These are phyloP conservation scores for Tuber melanosporum DNA, from an alignment of 495 filamentous ascomycete species.

Conservation along the genomic window DNA sequence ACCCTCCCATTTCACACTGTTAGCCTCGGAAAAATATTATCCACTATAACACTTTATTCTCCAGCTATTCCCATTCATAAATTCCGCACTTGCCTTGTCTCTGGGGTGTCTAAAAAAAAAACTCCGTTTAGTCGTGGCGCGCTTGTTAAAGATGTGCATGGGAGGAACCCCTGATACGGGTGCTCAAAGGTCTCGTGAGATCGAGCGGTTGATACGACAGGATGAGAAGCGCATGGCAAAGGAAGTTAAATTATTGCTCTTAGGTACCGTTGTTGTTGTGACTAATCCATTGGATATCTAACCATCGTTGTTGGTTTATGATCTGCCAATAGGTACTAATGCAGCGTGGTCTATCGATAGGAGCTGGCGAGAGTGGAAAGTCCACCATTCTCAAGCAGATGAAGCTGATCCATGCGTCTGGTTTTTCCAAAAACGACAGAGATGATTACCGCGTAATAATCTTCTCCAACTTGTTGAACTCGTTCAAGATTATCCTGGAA, in stretches of 20 bases:
- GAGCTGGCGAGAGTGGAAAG: slow-evolving; percentile 95
- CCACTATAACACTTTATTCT: background rate
- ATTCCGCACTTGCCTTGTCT: slow-evolving; percentile 1
- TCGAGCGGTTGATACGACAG: slow-evolving; percentile 67
- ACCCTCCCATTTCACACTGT: background rate
- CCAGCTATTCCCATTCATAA: background rate
- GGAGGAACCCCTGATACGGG: slow-evolving; percentile 50
- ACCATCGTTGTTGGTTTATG: slow-evolving; percentile 4
- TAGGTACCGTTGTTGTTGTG: slow-evolving; percentile 55
- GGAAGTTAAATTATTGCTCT: slow-evolving; percentile 75
- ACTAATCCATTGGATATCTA: background rate
- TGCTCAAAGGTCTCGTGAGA: slow-evolving; percentile 52
- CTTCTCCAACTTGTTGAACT: slow-evolving; percentile 83
- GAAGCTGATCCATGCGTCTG: slow-evolving; percentile 92
- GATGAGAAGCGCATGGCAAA: slow-evolving; percentile 75
- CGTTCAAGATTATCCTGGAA: slow-evolving; percentile 81
- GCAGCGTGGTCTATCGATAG: slow-evolving; percentile 46
- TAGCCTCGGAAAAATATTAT: slow-evolving; percentile 15
- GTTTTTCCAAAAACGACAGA: slow-evolving; percentile 84
- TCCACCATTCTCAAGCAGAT: slow-evolving; percentile 99
- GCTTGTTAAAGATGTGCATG: slow-evolving; percentile 56
- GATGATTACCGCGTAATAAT: slow-evolving; percentile 91
- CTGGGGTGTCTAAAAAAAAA: background rate
- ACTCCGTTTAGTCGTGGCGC: slow-evolving; percentile 32
- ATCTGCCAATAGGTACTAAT: slow-evolving; percentile 9